Percentiles rank a stretch among this genome's conserved stretches.
These are phyloP conservation scores for Chlorophyllum brunneum DNA, from an alignment of 768 basidiomycete species.

Conservation along the genomic window DNA sequence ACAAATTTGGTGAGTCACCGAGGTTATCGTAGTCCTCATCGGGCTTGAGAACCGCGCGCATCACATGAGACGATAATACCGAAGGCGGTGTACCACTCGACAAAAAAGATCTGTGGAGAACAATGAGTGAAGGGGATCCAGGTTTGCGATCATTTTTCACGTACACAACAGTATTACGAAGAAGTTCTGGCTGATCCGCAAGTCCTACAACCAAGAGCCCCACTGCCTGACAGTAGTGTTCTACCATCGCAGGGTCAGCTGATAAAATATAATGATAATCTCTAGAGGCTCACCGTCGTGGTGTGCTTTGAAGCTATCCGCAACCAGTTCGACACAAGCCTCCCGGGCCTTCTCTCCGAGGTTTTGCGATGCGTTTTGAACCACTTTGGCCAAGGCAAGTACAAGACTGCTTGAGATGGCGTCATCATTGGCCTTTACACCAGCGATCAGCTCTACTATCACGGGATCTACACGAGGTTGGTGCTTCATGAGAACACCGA, in stretches of 20 bases:
- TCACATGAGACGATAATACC: slow-evolving; percentile 54
- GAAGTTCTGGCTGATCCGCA: slow-evolving; percentile 55
- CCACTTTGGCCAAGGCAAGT: slow-evolving; percentile 72
- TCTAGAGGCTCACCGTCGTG: slow-evolving; percentile 51
- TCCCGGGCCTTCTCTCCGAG: slow-evolving; percentile 75
- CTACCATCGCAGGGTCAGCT: slow-evolving; percentile 31
- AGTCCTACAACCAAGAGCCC: slow-evolving; percentile 62
- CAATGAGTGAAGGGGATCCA: slow-evolving; percentile 10
- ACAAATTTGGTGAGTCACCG: slow-evolving; percentile 41
- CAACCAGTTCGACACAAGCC: slow-evolving; percentile 67
- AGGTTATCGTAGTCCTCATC: slow-evolving; percentile 41
- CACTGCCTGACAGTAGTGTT: slow-evolving; percentile 64
- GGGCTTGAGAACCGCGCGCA: slow-evolving; percentile 50
- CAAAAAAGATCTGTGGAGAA: slow-evolving; percentile 49
- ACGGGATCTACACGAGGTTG: slow-evolving; percentile 92
- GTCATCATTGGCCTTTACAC: slow-evolving; percentile 57
- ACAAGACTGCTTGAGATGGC: slow-evolving; percentile 74
- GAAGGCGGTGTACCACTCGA: slow-evolving; percentile 67
- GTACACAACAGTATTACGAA: slow-evolving; percentile 67
- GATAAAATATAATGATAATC: neutral
- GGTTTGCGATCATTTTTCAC: slow-evolving; percentile 21
- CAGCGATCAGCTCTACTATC: slow-evolving; percentile 79
- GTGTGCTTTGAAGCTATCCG: slow-evolving; percentile 72
- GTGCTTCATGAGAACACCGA: slow-evolving; percentile 87
- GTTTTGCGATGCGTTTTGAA: slow-evolving; percentile 64